phyloP scores from a whole-genome alignment of 2,329 filamentous ascomycete genomes.

The Pseudogymnoascus sp. region DNA sequence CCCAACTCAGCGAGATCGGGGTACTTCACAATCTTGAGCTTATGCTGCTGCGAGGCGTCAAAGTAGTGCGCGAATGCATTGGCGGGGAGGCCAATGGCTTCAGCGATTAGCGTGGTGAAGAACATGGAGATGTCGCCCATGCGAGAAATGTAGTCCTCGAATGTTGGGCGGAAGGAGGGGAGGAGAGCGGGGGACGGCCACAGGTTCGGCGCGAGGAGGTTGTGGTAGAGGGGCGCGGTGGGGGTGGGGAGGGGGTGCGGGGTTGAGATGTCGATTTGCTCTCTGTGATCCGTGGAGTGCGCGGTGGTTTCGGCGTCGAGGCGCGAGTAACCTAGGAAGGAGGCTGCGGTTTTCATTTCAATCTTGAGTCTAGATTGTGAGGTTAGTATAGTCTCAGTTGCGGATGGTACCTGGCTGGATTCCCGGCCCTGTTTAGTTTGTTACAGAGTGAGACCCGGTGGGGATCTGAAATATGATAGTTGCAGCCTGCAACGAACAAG shows the following conservation, averaged over 20 bases:
- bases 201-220: conserved; percentile 69
- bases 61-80: conserved; percentile 73
- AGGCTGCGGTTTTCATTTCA: conserved; percentile 66
- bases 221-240: conserved; percentile 60
- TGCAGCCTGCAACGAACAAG: background rate
- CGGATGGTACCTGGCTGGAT: too few relatives aligned
- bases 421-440: too few relatives aligned
- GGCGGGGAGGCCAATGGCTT: conserved; percentile 65
- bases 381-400: background rate
- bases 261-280: conserved; percentile 81
- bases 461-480: background rate
- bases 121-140: conserved; percentile 66
- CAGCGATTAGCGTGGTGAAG: conserved; percentile 75
- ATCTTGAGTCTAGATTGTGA: conserved; percentile 44
- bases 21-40: conserved; percentile 84
- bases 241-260: conserved; percentile 59
- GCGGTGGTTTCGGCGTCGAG: conserved; percentile 65
- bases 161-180: conserved; percentile 59
- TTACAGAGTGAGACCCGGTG: background rate
- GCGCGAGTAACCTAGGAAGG: conserved; percentile 62
- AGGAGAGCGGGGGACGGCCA: conserved; percentile 61
- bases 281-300: conserved; percentile 66
- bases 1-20: conserved; percentile 60
- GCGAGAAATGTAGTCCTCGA: conserved; percentile 64
- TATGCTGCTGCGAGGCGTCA: conserved; percentile 60